Evolutionary conservation across 257 asterid species (phyloP).

Genomic region (Linderniella brevidens): DNA sequence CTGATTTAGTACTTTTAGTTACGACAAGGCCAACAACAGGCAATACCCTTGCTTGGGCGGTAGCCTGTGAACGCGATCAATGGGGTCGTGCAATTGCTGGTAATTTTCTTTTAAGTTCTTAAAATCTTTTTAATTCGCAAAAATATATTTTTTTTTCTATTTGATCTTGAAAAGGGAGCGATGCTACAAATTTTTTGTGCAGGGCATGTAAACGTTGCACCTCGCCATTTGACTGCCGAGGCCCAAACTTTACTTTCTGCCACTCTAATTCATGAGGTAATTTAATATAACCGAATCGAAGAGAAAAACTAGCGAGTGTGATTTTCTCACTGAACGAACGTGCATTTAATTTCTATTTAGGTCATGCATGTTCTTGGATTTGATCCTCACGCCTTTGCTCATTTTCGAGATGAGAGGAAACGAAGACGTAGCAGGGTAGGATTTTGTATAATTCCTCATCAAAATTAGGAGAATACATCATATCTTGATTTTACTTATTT

Average conservation of each 20-base stretch:
- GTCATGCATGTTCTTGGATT: constrained; percentile 79
- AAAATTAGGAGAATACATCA: too few relatives aligned
- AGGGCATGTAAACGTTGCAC: constrained; percentile 85
- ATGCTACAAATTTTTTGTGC: constrained; percentile 9
- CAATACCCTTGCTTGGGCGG: constrained; percentile 78
- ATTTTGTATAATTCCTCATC: not conserved
- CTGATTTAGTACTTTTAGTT: constrained; percentile 74
- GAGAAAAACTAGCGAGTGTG: not conserved
- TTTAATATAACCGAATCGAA: constrained; percentile 1
- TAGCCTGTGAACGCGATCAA: constrained; percentile 84
- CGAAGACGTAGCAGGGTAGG: constrained; percentile 54
- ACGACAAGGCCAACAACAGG: constrained; percentile 88
- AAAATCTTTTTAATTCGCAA: not conserved
- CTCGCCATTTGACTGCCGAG: constrained; percentile 82
- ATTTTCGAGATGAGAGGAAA: constrained; percentile 74
- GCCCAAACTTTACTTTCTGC: constrained; percentile 71
- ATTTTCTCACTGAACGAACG: constrained; percentile 6
- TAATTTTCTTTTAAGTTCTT: constrained; percentile 12
- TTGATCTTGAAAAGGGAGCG: not conserved
- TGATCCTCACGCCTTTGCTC: constrained; percentile 78
- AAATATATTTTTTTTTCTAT: not conserved
- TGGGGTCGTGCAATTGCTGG: constrained; percentile 94
- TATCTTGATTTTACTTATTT: not conserved
- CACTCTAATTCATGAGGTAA: constrained; percentile 60
- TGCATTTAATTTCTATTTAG: constrained; percentile 11